Conservation (phyloP, 805 yeast species). For the Lipomyces lipofer region DNA sequence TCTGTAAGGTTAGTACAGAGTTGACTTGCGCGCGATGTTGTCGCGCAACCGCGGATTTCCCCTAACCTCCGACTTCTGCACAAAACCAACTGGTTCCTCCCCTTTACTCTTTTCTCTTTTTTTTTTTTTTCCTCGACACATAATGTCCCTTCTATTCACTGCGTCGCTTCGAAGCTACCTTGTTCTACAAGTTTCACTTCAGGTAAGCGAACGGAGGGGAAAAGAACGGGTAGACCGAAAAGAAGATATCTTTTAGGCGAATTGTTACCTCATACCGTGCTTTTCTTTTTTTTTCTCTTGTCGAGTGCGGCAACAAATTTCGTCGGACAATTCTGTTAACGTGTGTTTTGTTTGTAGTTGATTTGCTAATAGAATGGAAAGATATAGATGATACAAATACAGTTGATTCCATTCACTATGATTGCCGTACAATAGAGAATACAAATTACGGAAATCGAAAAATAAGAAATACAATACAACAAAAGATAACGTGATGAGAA, state of each 20-base stretch:
- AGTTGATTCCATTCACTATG: background rate
- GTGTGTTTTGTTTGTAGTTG: background rate
- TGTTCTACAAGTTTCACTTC: too few species aligned
- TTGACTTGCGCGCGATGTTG: too few species aligned
- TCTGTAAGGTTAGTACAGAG: too few species aligned
- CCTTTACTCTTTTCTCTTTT: conserved; percentile 2
- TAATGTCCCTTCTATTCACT: conserved; percentile 26
- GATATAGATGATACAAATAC: background rate
- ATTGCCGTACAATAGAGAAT: background rate
- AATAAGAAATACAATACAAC: background rate
- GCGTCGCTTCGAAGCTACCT: conserved; percentile 14
- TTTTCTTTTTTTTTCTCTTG: background rate
- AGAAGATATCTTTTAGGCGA: background rate
- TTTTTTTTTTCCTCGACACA: conserved; percentile 15
- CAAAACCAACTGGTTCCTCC: background rate
- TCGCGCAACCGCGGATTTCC: too few species aligned
- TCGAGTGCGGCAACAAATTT: conserved; percentile 17
- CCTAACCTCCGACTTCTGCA: too few species aligned
- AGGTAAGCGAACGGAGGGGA: conserved; percentile 25
- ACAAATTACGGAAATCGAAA: background rate
- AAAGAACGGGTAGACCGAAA: conserved; percentile 25
- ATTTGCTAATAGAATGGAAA: background rate
- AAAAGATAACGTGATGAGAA: background rate
- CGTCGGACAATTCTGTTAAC: conserved; percentile 1
- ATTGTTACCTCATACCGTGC: conserved; percentile 23